These are phyloP conservation scores for Malus sieversii DNA, from an alignment of 306 rosid species.

Conservation along the genomic window DNA sequence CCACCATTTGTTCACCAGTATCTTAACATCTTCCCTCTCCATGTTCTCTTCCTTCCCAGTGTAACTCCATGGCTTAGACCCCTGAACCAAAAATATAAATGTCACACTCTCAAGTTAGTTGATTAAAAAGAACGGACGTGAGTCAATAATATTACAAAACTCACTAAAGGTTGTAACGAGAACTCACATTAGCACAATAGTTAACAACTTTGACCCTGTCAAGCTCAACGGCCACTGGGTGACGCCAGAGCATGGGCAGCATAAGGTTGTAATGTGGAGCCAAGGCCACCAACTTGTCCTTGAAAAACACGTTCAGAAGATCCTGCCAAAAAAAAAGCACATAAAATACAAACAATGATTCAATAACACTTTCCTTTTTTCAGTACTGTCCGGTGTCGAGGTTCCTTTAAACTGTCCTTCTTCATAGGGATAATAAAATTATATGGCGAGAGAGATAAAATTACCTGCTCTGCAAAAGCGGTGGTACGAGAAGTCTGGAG, in stretches of 20 bases:
- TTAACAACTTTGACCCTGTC: slow-evolving; percentile 66
- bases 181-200: slow-evolving; percentile 75
- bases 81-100: slow-evolving; percentile 23
- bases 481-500: slow-evolving; percentile 44
- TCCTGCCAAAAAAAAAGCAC: slow-evolving; percentile 26
- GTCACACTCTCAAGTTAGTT: neutral
- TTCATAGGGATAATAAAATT: no score
- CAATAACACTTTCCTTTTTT: no score
- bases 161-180: neutral
- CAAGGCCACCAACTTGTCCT: slow-evolving; percentile 51
- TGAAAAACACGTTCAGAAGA: slow-evolving; percentile 60
- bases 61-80: slow-evolving; percentile 90
- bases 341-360: no score
- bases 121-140: neutral
- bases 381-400: no score
- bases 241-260: slow-evolving; percentile 81
- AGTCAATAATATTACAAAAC: no score
- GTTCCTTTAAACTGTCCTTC: no score
- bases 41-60: slow-evolving; percentile 70
- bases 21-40: slow-evolving; percentile 73
- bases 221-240: slow-evolving; percentile 58
- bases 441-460: no score
- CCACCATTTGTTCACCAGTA: slow-evolving; percentile 71
- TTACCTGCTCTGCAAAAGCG: slow-evolving; percentile 77
- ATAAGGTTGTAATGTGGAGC: slow-evolving; percentile 58